phyloP scores from a whole-genome alignment of 139 green algal genomes.

The Chlamydomonas sp. region DNA sequence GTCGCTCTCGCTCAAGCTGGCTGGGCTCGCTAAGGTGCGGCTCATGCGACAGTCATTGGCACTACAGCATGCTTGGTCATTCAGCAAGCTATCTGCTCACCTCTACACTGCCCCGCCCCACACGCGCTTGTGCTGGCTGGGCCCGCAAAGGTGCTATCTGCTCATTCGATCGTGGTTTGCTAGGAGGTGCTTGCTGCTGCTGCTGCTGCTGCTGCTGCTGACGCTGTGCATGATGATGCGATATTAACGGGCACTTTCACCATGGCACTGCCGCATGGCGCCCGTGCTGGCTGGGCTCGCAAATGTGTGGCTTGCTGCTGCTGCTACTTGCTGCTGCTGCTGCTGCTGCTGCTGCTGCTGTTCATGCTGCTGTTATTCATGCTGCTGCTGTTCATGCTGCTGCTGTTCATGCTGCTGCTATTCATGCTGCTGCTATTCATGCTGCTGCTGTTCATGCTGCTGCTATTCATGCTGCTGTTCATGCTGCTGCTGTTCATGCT shows the following conservation, averaged over 20 bases:
- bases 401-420: no score
- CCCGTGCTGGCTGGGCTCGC: not conserved
- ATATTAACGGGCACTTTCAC: not conserved
- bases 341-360: conserved; percentile 19
- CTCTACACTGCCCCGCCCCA: no score
- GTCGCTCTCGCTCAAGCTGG: conserved; percentile 78
- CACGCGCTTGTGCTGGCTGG: no score
- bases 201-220: conserved; percentile 1
- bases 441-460: no score
- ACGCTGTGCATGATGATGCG: not conserved
- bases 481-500: no score
- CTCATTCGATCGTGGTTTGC: no score
- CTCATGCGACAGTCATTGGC: not conserved
- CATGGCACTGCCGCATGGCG: not conserved
- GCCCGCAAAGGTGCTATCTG: not conserved
- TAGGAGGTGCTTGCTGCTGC: not conserved
- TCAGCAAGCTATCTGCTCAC: no score
- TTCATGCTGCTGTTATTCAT: no score
- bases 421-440: no score
- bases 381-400: no score
- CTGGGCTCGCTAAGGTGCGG: conserved; percentile 67
- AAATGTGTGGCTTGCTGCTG: no score
- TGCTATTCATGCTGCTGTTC: no score
- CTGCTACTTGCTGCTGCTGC: not conserved
- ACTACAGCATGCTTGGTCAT: not conserved